phyloP scores from a whole-genome alignment of 192 early-diverging fungal species.

The Neocallimastix lanati region DNA sequence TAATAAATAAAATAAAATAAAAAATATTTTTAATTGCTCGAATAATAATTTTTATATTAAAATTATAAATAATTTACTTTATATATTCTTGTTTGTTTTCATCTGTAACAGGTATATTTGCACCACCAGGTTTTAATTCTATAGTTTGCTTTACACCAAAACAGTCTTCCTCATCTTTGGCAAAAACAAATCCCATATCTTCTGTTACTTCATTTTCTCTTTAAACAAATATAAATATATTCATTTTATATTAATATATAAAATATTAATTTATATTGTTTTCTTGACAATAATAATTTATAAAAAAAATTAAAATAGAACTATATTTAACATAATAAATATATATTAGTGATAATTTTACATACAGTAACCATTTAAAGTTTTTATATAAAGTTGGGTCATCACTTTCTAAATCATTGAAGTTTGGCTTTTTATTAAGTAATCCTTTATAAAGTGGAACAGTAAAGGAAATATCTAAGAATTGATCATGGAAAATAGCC shows the following conservation, averaged over 20 bases:
- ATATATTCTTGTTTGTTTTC: conserved; percentile 95
- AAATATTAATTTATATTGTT: too few species aligned
- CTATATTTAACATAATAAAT: too few species aligned
- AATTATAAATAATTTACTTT: conserved; percentile 18
- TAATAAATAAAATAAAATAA: background rate
- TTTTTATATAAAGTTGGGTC: conserved; percentile 81
- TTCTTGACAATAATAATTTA: too few species aligned
- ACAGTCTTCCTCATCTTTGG: conserved; percentile 70
- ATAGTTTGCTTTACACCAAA: conserved; percentile 79
- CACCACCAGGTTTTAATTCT: conserved; percentile 74
- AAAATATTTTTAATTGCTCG: too few species aligned
- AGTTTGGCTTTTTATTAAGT: conserved; percentile 65
- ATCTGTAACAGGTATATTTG: conserved; percentile 84
- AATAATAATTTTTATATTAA: too few species aligned
- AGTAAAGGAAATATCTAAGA: conserved; percentile 91
- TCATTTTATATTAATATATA: too few species aligned
- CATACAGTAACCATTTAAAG: conserved; percentile 80
- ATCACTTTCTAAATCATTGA: conserved; percentile 85
- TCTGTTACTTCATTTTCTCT: conserved; percentile 77
- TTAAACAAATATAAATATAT: too few species aligned
- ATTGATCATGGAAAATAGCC: conserved; percentile 91
- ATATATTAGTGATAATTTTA: background rate
- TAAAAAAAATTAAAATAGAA: too few species aligned
- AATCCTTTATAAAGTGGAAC: conserved; percentile 95
- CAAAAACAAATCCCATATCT: conserved; percentile 71